Base-by-base conservation (phyloP, 1,139 yeast genomes). In the Magnusiomyces suaveolens region DNA sequence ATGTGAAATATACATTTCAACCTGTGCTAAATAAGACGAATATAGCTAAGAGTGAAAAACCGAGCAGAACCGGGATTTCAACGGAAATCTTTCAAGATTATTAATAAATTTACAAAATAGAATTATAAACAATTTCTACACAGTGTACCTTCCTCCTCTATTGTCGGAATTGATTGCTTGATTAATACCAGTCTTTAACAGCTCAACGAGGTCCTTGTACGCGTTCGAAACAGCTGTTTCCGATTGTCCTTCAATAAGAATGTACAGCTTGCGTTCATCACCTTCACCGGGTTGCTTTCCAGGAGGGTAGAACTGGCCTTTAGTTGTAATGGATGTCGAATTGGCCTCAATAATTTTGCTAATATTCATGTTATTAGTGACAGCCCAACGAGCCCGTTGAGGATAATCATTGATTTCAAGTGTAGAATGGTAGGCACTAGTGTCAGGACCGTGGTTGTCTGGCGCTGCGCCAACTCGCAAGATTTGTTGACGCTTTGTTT, bases 361-460 rank as follows among this genome's bases (percentile, higher is more conserved):
- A 52, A 87, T 74, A 49, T 80, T 82, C 2, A 84, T 83, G 36
- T 85, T 77, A 58, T 84, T 83, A 2, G 90, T 83, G 3, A 87
- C 90, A 52, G 77, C 77, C 94, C 95, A 84, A 61, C 98, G 74
- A 0, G 90, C 92, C 48, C 79, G 75, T 63, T 86, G 92, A 0
- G 97, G 96, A 33, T 87, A 74, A 65, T 92, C 97, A 63, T 92
- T 92, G 60, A 90, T 83, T 52, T 81, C 80, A 55, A 92, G 75
- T 46, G 81, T 77, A 0, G 96, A 84, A 62, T 83, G 85, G 71
- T 75, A 87, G 32, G 80, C 77, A 29, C 84, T 78, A 25, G 76
- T 72, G 59, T 83, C 89, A 0, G 88, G 84, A 0, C 74, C 69
- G 43, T 82, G 76, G 20, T 86, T 77, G 56, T 84, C 87, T 2